phyloP scores from a whole-genome alignment of 805 yeast species.

The Helenozyma rhizophorensis region DNA sequence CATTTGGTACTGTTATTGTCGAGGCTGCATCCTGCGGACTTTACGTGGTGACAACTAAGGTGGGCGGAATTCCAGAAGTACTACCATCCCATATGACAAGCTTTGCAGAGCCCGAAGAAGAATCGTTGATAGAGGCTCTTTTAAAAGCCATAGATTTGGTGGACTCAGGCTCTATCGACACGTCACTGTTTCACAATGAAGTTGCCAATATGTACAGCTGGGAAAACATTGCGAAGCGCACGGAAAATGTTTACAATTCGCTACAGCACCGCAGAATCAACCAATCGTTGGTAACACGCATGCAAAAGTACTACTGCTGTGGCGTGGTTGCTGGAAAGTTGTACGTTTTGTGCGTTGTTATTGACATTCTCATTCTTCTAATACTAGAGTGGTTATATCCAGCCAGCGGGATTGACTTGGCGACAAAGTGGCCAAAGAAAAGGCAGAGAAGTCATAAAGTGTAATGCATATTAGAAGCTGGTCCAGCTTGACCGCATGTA shows the following conservation, averaged over 20 bases:
- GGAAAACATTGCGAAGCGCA: slow-evolving; percentile 81
- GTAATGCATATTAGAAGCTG: too few species aligned
- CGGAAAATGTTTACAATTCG: slow-evolving; percentile 73
- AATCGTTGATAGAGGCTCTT: slow-evolving; percentile 69
- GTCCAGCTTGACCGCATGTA: too few species aligned
- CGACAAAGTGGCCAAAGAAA: slow-evolving; percentile 69
- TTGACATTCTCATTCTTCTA: slow-evolving; percentile 63
- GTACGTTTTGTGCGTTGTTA: slow-evolving; percentile 73
- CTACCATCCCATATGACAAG: slow-evolving; percentile 90
- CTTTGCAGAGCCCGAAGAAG: slow-evolving; percentile 85
- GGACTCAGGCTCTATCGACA: slow-evolving; percentile 56
- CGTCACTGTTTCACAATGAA: slow-evolving; percentile 72
- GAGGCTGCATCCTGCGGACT: slow-evolving; percentile 98
- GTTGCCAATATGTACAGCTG: slow-evolving; percentile 85
- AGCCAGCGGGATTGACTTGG: slow-evolving; percentile 61
- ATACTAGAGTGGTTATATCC: slow-evolving; percentile 74
- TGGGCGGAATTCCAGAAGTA: slow-evolving; percentile 98
- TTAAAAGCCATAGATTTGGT: slow-evolving; percentile 63
- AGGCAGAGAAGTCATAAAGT: neutral
- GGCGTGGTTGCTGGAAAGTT: slow-evolving; percentile 85
- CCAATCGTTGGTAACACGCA: slow-evolving; percentile 53
- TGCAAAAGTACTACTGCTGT: slow-evolving; percentile 62
- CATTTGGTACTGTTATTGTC: slow-evolving; percentile 94
- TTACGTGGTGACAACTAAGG: slow-evolving; percentile 88
- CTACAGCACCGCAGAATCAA: slow-evolving; percentile 37